A percentile compares a stretch with the other conserved stretches of the same genome.
Evolutionary conservation across 768 basidiomycete species (phyloP).

Genomic region (Gloeopeniophorella convolvens): DNA sequence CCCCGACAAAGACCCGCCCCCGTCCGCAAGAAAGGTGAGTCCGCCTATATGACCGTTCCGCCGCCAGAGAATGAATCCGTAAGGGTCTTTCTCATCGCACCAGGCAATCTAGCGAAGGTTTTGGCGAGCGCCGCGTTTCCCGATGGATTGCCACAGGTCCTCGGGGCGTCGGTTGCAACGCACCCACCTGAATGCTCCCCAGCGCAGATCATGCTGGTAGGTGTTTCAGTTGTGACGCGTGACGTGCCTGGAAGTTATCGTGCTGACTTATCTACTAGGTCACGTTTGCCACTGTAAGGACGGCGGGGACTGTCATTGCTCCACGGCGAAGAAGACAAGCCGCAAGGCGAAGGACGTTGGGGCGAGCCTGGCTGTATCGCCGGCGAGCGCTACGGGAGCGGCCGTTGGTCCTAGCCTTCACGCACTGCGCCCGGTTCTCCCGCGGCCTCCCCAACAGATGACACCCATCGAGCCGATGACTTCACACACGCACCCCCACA

Average conservation of each 20-base stretch:
- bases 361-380: constrained; percentile 4
- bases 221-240: too few relatives aligned
- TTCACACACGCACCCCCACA: constrained; percentile 40
- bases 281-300: constrained; percentile 33
- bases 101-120: constrained; percentile 46
- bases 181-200: constrained; percentile 40
- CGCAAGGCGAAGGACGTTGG: constrained; percentile 5
- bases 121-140: constrained; percentile 74
- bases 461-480: constrained; percentile 37
- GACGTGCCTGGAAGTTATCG: too few relatives aligned
- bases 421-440: constrained; percentile 58
- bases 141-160: constrained; percentile 62
- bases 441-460: constrained; percentile 37
- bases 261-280: neutral
- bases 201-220: constrained; percentile 53
- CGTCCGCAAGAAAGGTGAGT: constrained; percentile 57
- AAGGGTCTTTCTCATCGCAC: constrained; percentile 31
- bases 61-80: constrained; percentile 24
- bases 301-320: constrained; percentile 12
- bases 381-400: constrained; percentile 17
- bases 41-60: constrained; percentile 19
- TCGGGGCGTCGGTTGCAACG: constrained; percentile 56
- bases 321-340: constrained; percentile 3
- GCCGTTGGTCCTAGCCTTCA: constrained; percentile 18
- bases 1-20: constrained; percentile 13